phyloP scores from a whole-genome alignment of 306 rosid species.

The Castanea crenata region DNA sequence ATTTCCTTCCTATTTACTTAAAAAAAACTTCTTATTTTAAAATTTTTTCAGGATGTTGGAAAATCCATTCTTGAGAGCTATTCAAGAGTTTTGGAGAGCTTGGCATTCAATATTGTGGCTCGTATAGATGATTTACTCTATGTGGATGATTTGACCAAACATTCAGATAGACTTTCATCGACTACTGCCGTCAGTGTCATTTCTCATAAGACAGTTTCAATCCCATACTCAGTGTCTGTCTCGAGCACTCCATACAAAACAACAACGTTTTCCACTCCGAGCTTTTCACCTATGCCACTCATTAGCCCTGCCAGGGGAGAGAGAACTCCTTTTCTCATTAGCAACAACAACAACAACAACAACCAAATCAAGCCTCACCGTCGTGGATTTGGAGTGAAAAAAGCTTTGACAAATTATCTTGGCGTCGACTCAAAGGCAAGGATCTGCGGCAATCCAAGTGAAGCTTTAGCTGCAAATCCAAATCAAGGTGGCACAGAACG shows the following conservation, averaged over 20 bases:
- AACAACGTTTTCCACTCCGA: conserved; percentile 40
- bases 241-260: conserved; percentile 76
- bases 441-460: conserved; percentile 52
- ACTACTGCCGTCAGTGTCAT: conserved; percentile 52
- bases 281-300: conserved; percentile 57
- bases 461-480: conserved; percentile 32
- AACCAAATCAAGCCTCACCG: conserved; percentile 47
- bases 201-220: conserved; percentile 51
- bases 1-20: not conserved
- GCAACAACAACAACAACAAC: conserved; percentile 21
- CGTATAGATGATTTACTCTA: conserved; percentile 85
- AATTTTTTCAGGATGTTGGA: conserved; percentile 80
- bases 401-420: conserved; percentile 87
- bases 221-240: conserved; percentile 55
- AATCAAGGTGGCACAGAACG: conserved; percentile 23
- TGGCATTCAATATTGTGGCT: conserved; percentile 80
- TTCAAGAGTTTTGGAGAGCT: conserved; percentile 93
- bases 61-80: conserved; percentile 92
- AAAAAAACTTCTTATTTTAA: not conserved
- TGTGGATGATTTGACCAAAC: conserved; percentile 79
- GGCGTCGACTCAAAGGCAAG: conserved; percentile 74
- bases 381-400: conserved; percentile 80
- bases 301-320: conserved; percentile 86
- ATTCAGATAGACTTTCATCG: conserved; percentile 63
- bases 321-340: conserved; percentile 72